Conservation (phyloP, 768 basidiomycete species). For the Fibroporia radiculosa region DNA sequence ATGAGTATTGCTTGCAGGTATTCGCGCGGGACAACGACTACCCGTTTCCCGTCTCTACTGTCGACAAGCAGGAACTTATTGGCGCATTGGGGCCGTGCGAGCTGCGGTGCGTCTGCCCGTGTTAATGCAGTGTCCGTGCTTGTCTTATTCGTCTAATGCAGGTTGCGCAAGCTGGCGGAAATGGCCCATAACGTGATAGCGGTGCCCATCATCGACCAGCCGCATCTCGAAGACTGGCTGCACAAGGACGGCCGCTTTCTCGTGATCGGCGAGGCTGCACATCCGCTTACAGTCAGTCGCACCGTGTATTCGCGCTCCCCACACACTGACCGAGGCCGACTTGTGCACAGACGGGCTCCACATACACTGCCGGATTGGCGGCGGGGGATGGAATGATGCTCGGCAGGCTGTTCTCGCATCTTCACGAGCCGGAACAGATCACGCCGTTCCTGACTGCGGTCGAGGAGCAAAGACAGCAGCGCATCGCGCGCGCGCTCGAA, state of each 20-base stretch:
- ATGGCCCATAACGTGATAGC: conserved; percentile 2
- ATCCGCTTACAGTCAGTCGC: conserved; percentile 21
- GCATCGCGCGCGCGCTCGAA: conserved; percentile 15
- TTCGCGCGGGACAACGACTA: neutral
- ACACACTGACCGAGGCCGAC: neutral
- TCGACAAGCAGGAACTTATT: too few relatives aligned
- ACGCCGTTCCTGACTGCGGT: conserved; percentile 19
- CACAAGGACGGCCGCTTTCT: conserved; percentile 19
- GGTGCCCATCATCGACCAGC: conserved; percentile 5
- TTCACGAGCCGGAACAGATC: conserved; percentile 21
- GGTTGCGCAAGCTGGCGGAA: conserved; percentile 10
- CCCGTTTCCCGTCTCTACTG: too few relatives aligned
- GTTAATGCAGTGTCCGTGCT: too few relatives aligned
- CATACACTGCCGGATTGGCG: conserved; percentile 16
- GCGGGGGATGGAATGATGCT: conserved; percentile 26
- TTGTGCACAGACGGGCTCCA: conserved; percentile 5
- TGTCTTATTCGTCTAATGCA: too few relatives aligned
- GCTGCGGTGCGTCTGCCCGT: conserved; percentile 11
- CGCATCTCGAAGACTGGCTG: conserved; percentile 24
- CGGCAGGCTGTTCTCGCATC: conserved; percentile 25
- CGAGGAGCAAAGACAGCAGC: conserved; percentile 17
- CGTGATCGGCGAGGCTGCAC: conserved; percentile 26
- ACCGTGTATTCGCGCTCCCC: neutral
- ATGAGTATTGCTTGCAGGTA: neutral
- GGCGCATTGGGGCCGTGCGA: too few relatives aligned